A percentile compares a stretch with the other conserved stretches of the same genome.
Evolutionary conservation across 345 rosid genomes (phyloP).

Genomic region (Populus deltoides): DNA sequence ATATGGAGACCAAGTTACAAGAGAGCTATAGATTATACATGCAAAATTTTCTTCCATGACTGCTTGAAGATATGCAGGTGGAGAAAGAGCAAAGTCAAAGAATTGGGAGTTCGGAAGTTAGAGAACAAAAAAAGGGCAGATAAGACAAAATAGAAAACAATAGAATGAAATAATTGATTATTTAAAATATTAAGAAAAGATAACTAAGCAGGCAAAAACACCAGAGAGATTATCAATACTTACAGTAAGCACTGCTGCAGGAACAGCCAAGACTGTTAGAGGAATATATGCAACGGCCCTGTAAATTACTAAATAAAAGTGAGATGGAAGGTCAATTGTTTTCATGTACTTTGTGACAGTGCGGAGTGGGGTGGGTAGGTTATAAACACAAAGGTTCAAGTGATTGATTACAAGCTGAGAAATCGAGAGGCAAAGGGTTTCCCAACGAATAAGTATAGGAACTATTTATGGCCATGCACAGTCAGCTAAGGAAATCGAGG

Average conservation of each 20-base stretch:
- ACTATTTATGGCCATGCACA: not conserved
- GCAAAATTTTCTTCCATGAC: not conserved
- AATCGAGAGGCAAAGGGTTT: not conserved
- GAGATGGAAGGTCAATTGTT: not conserved
- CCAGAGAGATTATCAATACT: constrained; percentile 21
- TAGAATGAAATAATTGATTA: not conserved
- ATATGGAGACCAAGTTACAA: constrained; percentile 23
- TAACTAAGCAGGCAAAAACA: constrained; percentile 4
- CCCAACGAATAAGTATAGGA: not conserved
- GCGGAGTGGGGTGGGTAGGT: not conserved
- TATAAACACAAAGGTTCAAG: not conserved
- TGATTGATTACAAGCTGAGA: not conserved
- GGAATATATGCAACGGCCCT: constrained; percentile 97
- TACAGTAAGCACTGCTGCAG: constrained; percentile 97
- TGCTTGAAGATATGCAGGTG: not conserved
- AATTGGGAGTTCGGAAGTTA: not conserved
- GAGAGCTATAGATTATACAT: not conserved
- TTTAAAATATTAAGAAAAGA: not conserved
- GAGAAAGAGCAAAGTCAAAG: not conserved
- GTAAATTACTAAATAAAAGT: constrained; percentile 22
- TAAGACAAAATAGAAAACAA: not conserved
- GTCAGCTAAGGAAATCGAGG: not conserved
- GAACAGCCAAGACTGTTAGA: constrained; percentile 94
- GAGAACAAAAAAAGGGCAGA: not conserved
- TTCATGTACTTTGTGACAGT: not conserved